phyloP scores from a whole-genome alignment of 129 eudicot species.

The Chrysanthemum seticuspe region DNA sequence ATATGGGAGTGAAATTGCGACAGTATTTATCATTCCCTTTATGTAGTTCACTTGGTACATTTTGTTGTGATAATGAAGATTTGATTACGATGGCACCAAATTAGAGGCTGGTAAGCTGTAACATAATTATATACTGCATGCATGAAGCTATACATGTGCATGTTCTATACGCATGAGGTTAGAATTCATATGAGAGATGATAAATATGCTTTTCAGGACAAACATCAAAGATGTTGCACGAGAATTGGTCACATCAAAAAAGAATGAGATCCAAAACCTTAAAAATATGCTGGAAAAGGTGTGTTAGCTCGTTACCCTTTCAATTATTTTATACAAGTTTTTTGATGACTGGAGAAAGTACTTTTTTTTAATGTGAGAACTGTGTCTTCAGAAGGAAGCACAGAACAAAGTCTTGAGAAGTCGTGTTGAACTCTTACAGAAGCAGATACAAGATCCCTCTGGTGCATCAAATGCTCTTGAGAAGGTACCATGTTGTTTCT shows the following conservation, averaged over 20 bases:
- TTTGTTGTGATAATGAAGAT: neutral
- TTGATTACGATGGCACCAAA: neutral
- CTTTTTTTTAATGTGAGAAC: constrained; percentile 7
- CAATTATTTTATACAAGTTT: neutral
- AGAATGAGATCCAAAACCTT: constrained; percentile 55
- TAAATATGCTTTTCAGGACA: constrained; percentile 47
- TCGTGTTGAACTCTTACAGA: constrained; percentile 49
- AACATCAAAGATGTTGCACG: constrained; percentile 45
- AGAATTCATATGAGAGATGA: neutral
- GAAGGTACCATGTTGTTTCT: constrained; percentile 39
- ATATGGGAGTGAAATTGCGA: neutral
- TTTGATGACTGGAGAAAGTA: neutral
- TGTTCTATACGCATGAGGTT: neutral
- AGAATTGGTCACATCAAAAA: constrained; percentile 41
- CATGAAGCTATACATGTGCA: constrained; percentile 5
- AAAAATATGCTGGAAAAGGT: constrained; percentile 57
- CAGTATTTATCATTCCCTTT: neutral
- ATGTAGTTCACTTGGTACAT: neutral
- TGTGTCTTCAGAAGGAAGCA: constrained; percentile 48
- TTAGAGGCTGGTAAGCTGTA: neutral
- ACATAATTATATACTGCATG: neutral
- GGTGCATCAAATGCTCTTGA: constrained; percentile 37
- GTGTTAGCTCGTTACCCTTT: constrained; percentile 6
- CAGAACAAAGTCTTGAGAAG: constrained; percentile 36
- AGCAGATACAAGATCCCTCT: constrained; percentile 40